These are phyloP conservation scores for Fulvia fulva DNA, from an alignment of 2,329 filamentous ascomycete genomes.

Conservation along the genomic window DNA sequence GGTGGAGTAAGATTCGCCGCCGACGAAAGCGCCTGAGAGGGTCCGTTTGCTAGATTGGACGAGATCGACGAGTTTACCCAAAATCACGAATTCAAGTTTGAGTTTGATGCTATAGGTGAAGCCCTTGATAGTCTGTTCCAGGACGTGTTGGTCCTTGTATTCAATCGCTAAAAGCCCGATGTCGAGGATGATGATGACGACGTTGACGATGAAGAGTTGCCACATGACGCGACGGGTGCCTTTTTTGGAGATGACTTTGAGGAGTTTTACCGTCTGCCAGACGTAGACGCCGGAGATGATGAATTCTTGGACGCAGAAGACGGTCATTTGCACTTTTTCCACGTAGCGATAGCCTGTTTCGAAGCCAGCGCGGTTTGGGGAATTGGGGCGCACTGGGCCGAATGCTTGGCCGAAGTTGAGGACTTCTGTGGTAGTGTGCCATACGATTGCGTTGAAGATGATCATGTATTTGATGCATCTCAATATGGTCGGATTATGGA, in stretches of 20 bases:
- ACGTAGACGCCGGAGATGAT: not conserved
- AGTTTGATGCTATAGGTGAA: not conserved
- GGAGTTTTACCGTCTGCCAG: not conserved
- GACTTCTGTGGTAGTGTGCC: not conserved
- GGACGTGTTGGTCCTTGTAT: not conserved
- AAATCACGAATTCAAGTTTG: not conserved
- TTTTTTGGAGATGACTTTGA: not conserved
- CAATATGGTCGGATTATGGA: not conserved
- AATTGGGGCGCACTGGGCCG: not conserved
- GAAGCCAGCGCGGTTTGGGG: not conserved
- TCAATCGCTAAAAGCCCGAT: not conserved
- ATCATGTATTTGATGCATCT: not conserved
- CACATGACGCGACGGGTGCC: not conserved
- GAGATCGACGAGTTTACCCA: not conserved
- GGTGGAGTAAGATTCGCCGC: not conserved
- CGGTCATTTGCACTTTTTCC: not conserved
- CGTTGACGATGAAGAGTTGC: not conserved
- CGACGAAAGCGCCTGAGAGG: not conserved
- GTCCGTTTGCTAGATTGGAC: not conserved
- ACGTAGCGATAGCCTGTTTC: not conserved
- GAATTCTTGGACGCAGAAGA: not conserved
- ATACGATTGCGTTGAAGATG: not conserved
- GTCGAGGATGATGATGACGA: not conserved
- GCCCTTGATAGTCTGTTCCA: slow-evolving; percentile 1
- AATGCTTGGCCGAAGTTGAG: slow-evolving; percentile 1